Base-by-base conservation (phyloP, 768 basidiomycete species). In the Hericium alpestre region DNA sequence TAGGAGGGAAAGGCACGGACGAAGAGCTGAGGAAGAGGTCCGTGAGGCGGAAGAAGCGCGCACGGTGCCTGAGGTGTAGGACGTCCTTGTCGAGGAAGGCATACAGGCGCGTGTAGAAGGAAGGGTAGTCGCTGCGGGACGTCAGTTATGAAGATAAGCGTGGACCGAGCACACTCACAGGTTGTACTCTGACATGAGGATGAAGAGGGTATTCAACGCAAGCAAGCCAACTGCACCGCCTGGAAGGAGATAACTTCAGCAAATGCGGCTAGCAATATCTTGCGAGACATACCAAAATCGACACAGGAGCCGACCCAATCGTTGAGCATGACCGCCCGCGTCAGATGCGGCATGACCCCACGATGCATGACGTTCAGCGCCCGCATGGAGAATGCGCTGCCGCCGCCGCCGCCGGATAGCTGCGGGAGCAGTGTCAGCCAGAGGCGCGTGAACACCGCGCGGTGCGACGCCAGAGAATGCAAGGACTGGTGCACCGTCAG, bases 21-120 rank as follows among this genome's bases (percentile, higher is more conserved):
- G 91, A 88, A 2, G 95, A 97, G 56, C 87, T 83, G 57, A 98
- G 75, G 74, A 97, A 98, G 3, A 92, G 73, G 57, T 97, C 95
- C 0, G 86, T 80, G 64, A 98, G 74, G 27, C 95, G 82, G 78
- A 99, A 96, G 73, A 99, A 98, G 43, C 95, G 81, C 1, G 95
- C 88, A 12, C 96, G 82, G 66, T 96, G 87, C 66, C 92, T 95
- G 53, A 90, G 79, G 65, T 98, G 95, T 7, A 99, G 78, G 4
- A 96, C 79, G 18, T 93, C 82, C 10, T 86, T 79, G 66, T 95
- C 89, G 18, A 98, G 79, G 67, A 97, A 89, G 1, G 84, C 79
- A 67, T 98, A 98, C 2, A 99, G 79, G 4, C 87, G 84, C 6
- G 85, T 87, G 72, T 96, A 99, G 72, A 99, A 97, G 11, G 84